Base-by-base conservation (phyloP, 108 stramenopile species). In the Bacterosira constricta region DNA sequence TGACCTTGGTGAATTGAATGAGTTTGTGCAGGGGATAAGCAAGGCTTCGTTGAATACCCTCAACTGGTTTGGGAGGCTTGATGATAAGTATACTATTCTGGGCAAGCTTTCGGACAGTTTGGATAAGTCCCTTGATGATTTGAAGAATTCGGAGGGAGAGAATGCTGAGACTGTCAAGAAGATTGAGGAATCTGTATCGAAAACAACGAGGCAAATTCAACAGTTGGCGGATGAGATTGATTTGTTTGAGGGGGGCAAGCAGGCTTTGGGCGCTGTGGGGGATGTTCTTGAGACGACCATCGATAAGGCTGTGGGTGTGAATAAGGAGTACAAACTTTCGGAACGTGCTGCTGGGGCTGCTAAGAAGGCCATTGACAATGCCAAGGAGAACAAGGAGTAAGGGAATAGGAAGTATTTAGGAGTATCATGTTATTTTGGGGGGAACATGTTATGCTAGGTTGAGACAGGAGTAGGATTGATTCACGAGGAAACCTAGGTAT, bases 31-130 rank as follows among this genome's bases (percentile, higher is more conserved):
- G 41, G 70, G 45, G 3, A 38, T 81, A 30, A 73, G 71, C 63
- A 62, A 44, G 53, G 76, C 80, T 3, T 75, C 80, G 25, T 71
- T 81, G 6, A 65, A 57, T 30, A 72, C 76, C 8, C 25, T 71
- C 54, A 81, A 81, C 55, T 81, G 71, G 70, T 56, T 81, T 42
- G 80, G 65, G 4, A 77, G 73, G 63, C 71, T 81, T 15, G 80
- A 81, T 66, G 17, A 63, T 27, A 81, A 81, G 63, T 81, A 81
- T 54, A 8, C 38, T 3, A 25, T 77, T n/a, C 11, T 81, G 29
- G 71, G 76, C 6, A 81, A 77, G 31, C 32, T 77, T 18, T 44
- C 70, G 50, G 68, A 62, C 27, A 59, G 45, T 29, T 45, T 81
- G 63, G 71, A 81, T 18, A 62, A 42, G 11, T 23, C 57, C 47